Evolutionary conservation across 257 asterid genomes (phyloP).

Genomic region (Gynochthodes officinalis): DNA sequence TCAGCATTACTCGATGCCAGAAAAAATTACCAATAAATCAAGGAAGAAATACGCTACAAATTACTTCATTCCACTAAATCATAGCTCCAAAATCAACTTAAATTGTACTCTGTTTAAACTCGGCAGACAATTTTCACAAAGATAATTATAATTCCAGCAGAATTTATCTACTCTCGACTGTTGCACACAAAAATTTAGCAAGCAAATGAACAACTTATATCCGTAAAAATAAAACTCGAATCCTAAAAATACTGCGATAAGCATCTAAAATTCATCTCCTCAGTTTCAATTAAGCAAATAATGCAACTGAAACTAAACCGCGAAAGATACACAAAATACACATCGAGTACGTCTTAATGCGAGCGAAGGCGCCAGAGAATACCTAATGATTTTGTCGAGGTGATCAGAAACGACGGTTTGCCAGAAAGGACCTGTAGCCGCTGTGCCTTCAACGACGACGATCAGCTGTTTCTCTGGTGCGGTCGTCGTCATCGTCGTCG

Average conservation of each 20-base stretch:
- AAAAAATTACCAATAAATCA: background rate
- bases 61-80: background rate
- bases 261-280: no score
- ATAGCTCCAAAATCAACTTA: background rate
- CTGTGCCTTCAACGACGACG: conserved; percentile 88
- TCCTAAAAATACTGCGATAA: no score
- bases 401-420: conserved; percentile 63
- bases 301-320: no score
- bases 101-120: background rate
- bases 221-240: no score
- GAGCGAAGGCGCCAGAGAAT: background rate
- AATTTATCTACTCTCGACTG: background rate
- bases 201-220: background rate
- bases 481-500: conserved; percentile 11
- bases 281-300: no score
- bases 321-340: background rate
- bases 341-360: background rate
- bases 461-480: conserved; percentile 59
- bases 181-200: background rate
- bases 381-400: conserved; percentile 79
- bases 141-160: background rate
- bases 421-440: conserved; percentile 87
- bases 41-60: background rate
- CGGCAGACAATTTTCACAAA: background rate
- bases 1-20: background rate